Evolutionary conservation across 2,329 filamentous ascomycete species (phyloP), one percentile per base, ranked within the genome.

Genomic region (Penicillium decumbens): DNA sequence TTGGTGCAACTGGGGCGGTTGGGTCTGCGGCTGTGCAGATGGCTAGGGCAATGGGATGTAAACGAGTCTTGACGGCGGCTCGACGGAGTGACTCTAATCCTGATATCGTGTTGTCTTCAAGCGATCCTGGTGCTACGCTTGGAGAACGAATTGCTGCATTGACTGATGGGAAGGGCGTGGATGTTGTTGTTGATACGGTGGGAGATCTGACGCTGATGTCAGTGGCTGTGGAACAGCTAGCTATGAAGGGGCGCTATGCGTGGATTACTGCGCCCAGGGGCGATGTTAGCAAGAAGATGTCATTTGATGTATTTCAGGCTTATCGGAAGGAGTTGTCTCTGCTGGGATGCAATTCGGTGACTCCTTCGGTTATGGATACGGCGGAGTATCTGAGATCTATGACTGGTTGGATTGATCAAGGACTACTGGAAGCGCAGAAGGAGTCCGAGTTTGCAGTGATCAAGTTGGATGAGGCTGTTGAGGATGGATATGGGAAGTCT

Each of bases 1-100:
- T 66, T 2, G 64, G 65, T 1, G 55, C 62, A 4, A 59, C 47
- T 9, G 65, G 65, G 2, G 53, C 56, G 24, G 65, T 68, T 10
- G 65, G 65, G 3, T 58, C 54, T 12, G 53, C 62, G 10, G 59
- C 53, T 5, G 56, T 57, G 24, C 56, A 65, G 27, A 51, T 65
- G 35, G 62, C 59, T 2, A 43, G 43, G 18, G 51, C 53, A 23
- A 56, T 55, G 43, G 62, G 63, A 12, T 66, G 62, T 42, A 53
- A 44, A 24, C 50, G 45, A 25, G 56, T 66, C 6, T 53, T 66
- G 20, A 58, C 51, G 2, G 65, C 60, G 13, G 55, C 57, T 10
- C 49, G 64, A n/a, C 48, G 48, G 8, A 25, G 15, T 10, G 39
- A 49, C 32, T 54, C 43, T 1, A 56, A 54, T 9, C 56, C 61